phyloP scores from a whole-genome alignment of 305 asterid genomes.

The Plantago coronopus region DNA sequence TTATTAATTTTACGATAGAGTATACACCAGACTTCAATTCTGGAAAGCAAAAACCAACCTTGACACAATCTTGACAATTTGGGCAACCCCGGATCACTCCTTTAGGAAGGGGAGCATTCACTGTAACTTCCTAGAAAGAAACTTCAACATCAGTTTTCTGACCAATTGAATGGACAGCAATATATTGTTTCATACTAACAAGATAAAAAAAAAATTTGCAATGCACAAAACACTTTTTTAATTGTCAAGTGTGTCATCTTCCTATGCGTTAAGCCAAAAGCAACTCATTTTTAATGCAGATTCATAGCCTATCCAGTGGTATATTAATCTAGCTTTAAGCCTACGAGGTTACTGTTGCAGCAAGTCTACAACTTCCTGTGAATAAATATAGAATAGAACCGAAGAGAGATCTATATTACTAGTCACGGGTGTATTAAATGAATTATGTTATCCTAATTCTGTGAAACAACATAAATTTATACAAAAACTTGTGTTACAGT shows the following conservation, averaged over 20 bases:
- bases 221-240: slow-evolving; percentile 8
- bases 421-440: background rate
- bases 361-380: slow-evolving; percentile 4
- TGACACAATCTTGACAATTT: slow-evolving; percentile 48
- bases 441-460: background rate
- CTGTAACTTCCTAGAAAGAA: slow-evolving; percentile 37
- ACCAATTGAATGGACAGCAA: slow-evolving; percentile 15
- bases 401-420: too few relatives aligned
- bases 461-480: background rate
- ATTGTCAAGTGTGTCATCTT: too few relatives aligned
- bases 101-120: slow-evolving; percentile 48
- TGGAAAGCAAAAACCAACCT: slow-evolving; percentile 38
- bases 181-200: slow-evolving; percentile 5
- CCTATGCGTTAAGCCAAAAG: too few relatives aligned
- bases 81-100: slow-evolving; percentile 76
- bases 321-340: background rate
- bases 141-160: slow-evolving; percentile 23
- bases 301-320: background rate
- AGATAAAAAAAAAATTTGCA: slow-evolving; percentile 3
- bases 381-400: too few relatives aligned
- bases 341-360: too few relatives aligned
- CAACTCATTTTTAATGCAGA: too few relatives aligned
- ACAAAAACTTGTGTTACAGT: background rate
- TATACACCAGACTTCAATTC: background rate
- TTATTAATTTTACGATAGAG: too few relatives aligned